These are phyloP conservation scores for Blastobotrys raffinosifermentans DNA, from an alignment of 1,139 yeast species.

Conservation along the genomic window DNA sequence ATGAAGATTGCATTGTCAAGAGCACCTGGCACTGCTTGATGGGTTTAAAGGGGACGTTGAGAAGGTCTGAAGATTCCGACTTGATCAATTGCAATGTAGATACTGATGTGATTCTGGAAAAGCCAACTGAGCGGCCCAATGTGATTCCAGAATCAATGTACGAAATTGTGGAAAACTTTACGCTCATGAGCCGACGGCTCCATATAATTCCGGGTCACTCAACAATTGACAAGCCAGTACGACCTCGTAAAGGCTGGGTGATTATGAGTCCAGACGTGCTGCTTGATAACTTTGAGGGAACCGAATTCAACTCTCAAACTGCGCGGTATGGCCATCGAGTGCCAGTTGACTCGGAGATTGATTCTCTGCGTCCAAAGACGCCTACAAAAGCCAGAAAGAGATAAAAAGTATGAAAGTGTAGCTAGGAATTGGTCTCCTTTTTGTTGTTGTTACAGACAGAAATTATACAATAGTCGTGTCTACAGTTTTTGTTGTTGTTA, in stretches of 20 bases:
- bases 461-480: background rate
- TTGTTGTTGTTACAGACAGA: background rate
- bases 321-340: constrained; percentile 41
- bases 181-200: constrained; percentile 71
- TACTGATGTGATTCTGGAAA: constrained; percentile 73
- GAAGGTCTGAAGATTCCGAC: constrained; percentile 77
- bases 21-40: constrained; percentile 88
- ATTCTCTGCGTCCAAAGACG: constrained; percentile 75
- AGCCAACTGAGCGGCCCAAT: constrained; percentile 27
- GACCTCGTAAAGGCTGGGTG: constrained; percentile 85
- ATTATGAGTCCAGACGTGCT: constrained; percentile 78
- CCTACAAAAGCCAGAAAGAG: constrained; percentile 38
- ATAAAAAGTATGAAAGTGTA: background rate
- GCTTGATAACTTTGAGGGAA: constrained; percentile 60
- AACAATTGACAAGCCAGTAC: constrained; percentile 43
- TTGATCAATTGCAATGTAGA: constrained; percentile 88
- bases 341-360: constrained; percentile 68
- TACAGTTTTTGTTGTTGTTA: constrained; percentile 4
- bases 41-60: constrained; percentile 92
- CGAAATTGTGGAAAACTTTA: constrained; percentile 82
- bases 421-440: background rate
- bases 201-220: constrained; percentile 72
- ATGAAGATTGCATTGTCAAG: constrained; percentile 19
- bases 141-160: constrained; percentile 75
- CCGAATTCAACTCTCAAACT: constrained; percentile 39